Base-by-base conservation (phyloP, 306 rosid species). In the Astragalus membranaceus region DNA sequence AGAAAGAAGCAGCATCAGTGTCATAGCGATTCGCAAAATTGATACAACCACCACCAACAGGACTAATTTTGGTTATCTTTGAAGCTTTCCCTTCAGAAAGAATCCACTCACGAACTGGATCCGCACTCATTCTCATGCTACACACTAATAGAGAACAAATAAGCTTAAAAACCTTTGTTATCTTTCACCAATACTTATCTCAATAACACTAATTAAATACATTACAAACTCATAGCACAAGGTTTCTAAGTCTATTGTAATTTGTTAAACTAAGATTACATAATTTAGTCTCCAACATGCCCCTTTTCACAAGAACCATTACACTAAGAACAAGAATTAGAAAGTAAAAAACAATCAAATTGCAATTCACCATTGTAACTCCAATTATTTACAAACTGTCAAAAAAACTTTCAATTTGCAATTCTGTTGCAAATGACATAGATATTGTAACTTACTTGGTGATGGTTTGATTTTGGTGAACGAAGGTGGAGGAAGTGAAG, bases 41-140 rank as follows among this genome's bases (percentile, higher is more conserved):
- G 72, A 93, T 93, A 81, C 98, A 93, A 36, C 97, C 98, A 12
- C 98, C 97, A 17, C 98, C 98, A 51, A 93, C 82, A 12, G 98
- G 84, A 75, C 86, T 82, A 54, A 90, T 90, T 68, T 75, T 81
- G 55, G 84, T 90, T 78, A 93, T 88, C 71, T 87, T 75, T 29
- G 90, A 76, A 48, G 97, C 97, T 54, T 88, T 87, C 55, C 96
- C 98, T 75, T 88, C 94, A 0, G 89, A 82, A 32, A 93, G 92
- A 76, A 90, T 87, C 98, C 98, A 93, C 48, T 90, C 88, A 26
- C 92, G 85, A 68, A 93, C 75, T 2, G 98, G 98, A 83, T 93
- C 97, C 64, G 79, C 83, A 59, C 86, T 83, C 88, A 89, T 82
- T 37, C 85, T 84, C 87, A 90, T 87, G 48, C 87, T 83, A 29